A percentile compares a stretch with the other conserved stretches of the same genome.
phyloP scores from a whole-genome alignment of 2,329 filamentous ascomycete species.

The Achaetomium macrosporum region DNA sequence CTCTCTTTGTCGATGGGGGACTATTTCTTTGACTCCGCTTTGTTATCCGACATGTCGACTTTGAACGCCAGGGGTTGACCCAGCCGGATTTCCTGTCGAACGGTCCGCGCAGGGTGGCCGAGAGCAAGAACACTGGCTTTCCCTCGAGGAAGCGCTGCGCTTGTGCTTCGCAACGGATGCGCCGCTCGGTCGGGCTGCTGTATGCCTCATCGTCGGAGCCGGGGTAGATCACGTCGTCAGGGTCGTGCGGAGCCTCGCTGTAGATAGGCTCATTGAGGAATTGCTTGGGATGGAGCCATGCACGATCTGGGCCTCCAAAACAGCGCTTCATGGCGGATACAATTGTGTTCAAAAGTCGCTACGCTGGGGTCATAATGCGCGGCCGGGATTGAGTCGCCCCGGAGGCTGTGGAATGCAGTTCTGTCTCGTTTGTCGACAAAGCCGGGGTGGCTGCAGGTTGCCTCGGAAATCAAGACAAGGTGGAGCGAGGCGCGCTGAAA shows the following conservation, averaged over 20 bases:
- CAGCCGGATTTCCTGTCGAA: conserved; percentile 48
- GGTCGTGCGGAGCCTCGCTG: conserved; percentile 36
- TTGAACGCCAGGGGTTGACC: conserved; percentile 52
- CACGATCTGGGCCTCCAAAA: neutral
- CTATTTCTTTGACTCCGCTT: neutral
- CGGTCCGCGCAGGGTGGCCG: conserved; percentile 56
- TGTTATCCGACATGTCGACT: neutral
- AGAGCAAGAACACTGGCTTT: conserved; percentile 49
- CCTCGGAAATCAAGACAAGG: neutral
- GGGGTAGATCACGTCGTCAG: conserved; percentile 44
- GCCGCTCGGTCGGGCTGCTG: conserved; percentile 39
- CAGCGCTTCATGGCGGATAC: conserved; percentile 26
- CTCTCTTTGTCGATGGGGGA: neutral
- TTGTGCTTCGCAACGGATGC: conserved; percentile 52
- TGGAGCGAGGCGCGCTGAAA: conserved; percentile 5
- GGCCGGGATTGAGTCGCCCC: neutral
- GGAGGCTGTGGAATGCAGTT: neutral
- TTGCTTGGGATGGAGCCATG: conserved; percentile 18
- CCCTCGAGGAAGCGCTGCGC: conserved; percentile 55
- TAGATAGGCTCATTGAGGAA: conserved; percentile 39
- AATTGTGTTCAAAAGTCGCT: neutral
- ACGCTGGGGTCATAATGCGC: conserved; percentile 1
- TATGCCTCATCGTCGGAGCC: conserved; percentile 56
- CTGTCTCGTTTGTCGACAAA: neutral
- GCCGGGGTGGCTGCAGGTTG: conserved; percentile 8